Base-by-base conservation (phyloP, 2,329 filamentous ascomycete genomes). In the Aspergillus sp. region DNA sequence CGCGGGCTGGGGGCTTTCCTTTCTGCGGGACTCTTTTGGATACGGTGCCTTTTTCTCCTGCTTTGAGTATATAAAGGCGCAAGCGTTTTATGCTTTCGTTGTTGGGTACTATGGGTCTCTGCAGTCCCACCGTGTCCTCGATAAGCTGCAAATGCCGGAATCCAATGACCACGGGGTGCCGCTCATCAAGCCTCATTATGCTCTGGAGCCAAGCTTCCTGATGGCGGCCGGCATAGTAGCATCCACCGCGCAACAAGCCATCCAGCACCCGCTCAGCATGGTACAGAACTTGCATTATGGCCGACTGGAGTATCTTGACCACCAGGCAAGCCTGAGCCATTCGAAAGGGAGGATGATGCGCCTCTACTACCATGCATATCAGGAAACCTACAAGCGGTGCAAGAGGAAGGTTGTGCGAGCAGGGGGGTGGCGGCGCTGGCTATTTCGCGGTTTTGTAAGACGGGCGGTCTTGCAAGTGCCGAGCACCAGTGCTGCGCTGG, bases 31-130 rank as follows among this genome's bases (percentile, higher is more conserved):
- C 46, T 66, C 71, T 1, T 61, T 78, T 22, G 76, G 76, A 7
- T 72, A 70, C 29, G 76, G 70, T 2, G 54, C 74, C 11, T 80
- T 80, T 58, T 80, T 80, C 52, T 64, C 67, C 28, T 68, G 68
- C 1, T 80, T 80, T 41, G 76, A 80, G 51, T 76, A 69, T 19
- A 59, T 79, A 47, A 80, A 80, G 46, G 68, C 68, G 22, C 76
- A 80, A 46, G 66, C 61, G 12, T 80, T 78, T 50, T 78, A 78
- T 52, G 63, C 61, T 6, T 80, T 75, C 43, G 60, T 80, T 8
- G 69, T 67, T n/a, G 62, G 62, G 37, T 76, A 71, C 43, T 80
- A 80, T 45, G 69, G 70, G 14, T 55, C 53, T 11, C 45, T 61
- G 16, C 51, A 46, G 26, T 42, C 40, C 17, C 44, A 44, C 26